A percentile compares a stretch with the other conserved stretches of the same genome.
Conservation (phyloP, 1,284 basidiomycete species). For the Leccinum angustisporum region DNA sequence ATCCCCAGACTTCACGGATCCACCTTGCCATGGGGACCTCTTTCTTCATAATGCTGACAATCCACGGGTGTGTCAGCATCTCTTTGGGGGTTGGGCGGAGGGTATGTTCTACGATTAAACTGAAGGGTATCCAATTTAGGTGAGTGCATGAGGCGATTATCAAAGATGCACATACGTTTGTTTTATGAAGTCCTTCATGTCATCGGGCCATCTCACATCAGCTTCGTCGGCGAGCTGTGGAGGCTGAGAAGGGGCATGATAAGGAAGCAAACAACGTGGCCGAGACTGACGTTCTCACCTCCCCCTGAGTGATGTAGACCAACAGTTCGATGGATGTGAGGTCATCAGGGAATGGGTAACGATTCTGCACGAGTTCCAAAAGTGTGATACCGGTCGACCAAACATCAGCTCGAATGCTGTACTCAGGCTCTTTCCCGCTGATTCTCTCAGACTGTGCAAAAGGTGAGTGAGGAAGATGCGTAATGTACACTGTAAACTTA, state of each 20-base stretch:
- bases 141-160: slow-evolving; percentile 9
- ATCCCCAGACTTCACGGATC: slow-evolving; percentile 89
- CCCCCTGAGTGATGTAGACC: slow-evolving; percentile 84
- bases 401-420: slow-evolving; percentile 95
- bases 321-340: slow-evolving; percentile 92
- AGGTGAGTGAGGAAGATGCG: slow-evolving; percentile 8
- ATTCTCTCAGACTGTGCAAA: slow-evolving; percentile 84
- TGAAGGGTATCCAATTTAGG: slow-evolving; percentile 25
- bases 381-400: slow-evolving; percentile 96
- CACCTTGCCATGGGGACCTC: slow-evolving; percentile 89
- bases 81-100: slow-evolving; percentile 83
- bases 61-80: slow-evolving; percentile 88
- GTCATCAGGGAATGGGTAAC: slow-evolving; percentile 94
- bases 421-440: slow-evolving; percentile 80
- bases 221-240: slow-evolving; percentile 77
- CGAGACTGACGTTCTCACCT: slow-evolving; percentile 45
- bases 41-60: slow-evolving; percentile 74
- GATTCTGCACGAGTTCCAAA: slow-evolving; percentile 91
- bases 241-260: slow-evolving; percentile 50
- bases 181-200: slow-evolving; percentile 92
- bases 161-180: slow-evolving; percentile 62
- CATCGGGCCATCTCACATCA: slow-evolving; percentile 75
- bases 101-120: slow-evolving; percentile 56
- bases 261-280: neutral
- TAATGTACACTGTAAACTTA: slow-evolving; percentile 45